Evolutionary conservation across 1,284 basidiomycete genomes (phyloP), one percentile per base, ranked within the genome.

Genomic region (Pascua sp.): DNA sequence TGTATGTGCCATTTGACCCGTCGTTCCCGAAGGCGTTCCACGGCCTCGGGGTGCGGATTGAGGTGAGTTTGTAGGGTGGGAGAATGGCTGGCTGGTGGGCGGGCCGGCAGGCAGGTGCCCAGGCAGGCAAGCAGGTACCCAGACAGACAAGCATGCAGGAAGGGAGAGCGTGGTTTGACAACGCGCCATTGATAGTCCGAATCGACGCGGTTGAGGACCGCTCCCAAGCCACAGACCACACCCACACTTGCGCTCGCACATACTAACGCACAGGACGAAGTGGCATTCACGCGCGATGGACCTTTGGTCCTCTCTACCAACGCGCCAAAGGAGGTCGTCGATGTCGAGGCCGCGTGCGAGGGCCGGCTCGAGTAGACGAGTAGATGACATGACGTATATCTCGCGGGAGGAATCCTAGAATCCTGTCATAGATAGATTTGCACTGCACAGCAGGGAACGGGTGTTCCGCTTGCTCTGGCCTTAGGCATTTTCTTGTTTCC

Each of bases 271-370:
- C 24, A 32, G 86, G 93, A 96, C 67, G 91, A 93, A 66, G 86
- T 96, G 0, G 80, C 93, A 1, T 82, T 96, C 10, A 84, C 86
- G 2, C 80, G 84, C 63, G 78, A 86, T 24, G 80, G 88, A 56
- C 84, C 88, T 0, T 74, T 83, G 5, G 82, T 96, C 0, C 77
- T 96, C 10, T 87, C 85, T 44, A 85, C 86, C 10, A 79, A 85
- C 47, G 91, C 91, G 39, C 93, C 93, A 0, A 95, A 95, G 70
- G 93, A 96, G 84, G 84, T 92, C 49, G 84, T 77, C 9, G 92
- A 96, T 70, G 82, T 96, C 3, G 92, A 96, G 77, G 89, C 85
- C 1, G 86, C 89, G 38, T 94, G 92, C 75, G 87, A 89, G 71
- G 56, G 38, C 5, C 15, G 11, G 5, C 38, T 49, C 17, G 47